Conservation (phyloP, 2,329 filamentous ascomycete species). For the Pestalotiopsis sp. region DNA sequence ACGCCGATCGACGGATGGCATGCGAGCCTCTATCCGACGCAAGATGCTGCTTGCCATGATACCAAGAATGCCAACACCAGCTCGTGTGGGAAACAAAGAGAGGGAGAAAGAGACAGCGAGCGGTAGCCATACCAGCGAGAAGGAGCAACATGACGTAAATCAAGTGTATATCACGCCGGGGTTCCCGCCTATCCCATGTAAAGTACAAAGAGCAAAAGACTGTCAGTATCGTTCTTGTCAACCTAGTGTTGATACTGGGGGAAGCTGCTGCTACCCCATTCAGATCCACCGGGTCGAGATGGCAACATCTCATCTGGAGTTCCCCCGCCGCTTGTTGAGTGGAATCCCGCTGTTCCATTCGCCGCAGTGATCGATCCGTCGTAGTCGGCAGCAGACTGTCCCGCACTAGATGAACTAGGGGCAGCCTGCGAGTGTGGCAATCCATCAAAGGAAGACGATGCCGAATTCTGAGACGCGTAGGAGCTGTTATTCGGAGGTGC, state of each 20-base stretch:
- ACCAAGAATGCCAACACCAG: too few species aligned
- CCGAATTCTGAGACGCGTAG: not conserved
- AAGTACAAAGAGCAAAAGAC: not conserved
- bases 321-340: not conserved
- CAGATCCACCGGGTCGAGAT: not conserved
- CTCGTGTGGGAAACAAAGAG: too few species aligned
- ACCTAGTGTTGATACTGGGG: not conserved
- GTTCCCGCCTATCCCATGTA: too few species aligned
- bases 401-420: not conserved
- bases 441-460: not conserved
- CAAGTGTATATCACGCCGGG: too few species aligned
- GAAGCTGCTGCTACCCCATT: slow-evolving; percentile 1
- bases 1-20: too few species aligned
- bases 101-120: too few species aligned
- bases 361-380: not conserved
- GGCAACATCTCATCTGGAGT: slow-evolving; percentile 2
- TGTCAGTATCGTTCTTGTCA: not conserved
- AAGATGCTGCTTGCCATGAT: too few species aligned
- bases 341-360: slow-evolving; percentile 2
- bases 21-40: too few species aligned
- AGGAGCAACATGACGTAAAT: too few species aligned
- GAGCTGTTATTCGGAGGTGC: not conserved
- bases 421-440: slow-evolving; percentile 3
- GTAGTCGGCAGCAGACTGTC: not conserved
- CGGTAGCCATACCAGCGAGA: too few species aligned